Percentiles rank a stretch among this genome's conserved stretches.
phyloP scores from a whole-genome alignment of 768 basidiomycete genomes.

The Suillus decipiens region DNA sequence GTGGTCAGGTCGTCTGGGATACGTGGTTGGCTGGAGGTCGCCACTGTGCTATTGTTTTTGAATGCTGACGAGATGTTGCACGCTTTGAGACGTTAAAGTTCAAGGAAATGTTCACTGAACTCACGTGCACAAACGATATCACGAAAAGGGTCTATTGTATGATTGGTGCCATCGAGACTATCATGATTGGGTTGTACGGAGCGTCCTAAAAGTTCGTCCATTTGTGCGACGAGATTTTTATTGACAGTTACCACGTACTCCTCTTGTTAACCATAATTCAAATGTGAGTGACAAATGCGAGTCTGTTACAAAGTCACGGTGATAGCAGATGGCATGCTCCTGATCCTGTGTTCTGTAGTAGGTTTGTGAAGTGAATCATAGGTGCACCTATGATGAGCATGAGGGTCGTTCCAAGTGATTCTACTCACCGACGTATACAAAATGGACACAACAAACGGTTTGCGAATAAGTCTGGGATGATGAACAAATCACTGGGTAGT shows the following conservation, averaged over 20 bases:
- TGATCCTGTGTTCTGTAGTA: not conserved
- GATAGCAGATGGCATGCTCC: not conserved
- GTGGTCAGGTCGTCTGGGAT: not conserved
- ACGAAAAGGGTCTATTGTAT: too few relatives aligned
- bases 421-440: not conserved
- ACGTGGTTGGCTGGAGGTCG: not conserved
- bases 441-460: not conserved
- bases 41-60: not conserved
- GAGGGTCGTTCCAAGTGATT: not conserved
- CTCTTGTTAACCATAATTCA: not conserved
- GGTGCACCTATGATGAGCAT: not conserved
- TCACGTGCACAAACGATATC: not conserved
- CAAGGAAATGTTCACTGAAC: not conserved
- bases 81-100: not conserved
- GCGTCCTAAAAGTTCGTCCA: slow-evolving; percentile 4
- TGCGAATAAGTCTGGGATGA: not conserved
- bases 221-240: slow-evolving; percentile 1
- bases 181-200: not conserved
- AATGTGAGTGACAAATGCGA: not conserved
- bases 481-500: not conserved
- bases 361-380: not conserved
- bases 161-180: not conserved
- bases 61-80: not conserved
- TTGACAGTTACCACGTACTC: slow-evolving; percentile 1
- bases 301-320: not conserved